Base-by-base conservation (phyloP, 106 monocot genomes). In the Xerophyta viscosa region DNA sequence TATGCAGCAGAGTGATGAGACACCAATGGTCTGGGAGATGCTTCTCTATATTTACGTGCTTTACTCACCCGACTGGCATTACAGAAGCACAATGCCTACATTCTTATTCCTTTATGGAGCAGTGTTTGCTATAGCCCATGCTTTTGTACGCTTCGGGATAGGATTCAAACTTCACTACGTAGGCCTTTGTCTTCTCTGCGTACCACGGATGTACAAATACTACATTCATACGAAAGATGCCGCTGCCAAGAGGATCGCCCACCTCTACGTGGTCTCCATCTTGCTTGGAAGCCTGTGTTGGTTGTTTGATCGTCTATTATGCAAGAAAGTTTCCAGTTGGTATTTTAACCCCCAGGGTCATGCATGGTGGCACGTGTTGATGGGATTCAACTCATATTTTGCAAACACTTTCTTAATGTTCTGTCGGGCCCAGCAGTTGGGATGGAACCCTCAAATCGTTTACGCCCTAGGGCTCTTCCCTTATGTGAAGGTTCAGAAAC, bases 11-110 rank as follows among this genome's bases (percentile, higher is more conserved):
- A 77, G 84, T 26, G 84, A 90, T 60, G 90, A 90, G 61, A 84
- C 90, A 27, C 90, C 90, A 46, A 84, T 90, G 84, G 77, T 90
- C 10, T 90, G 90, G 90, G 90, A 90, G 57, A 77, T 90, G 67
- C 80, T 90, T 20, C 70, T 90, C 1, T 90, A 90, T 54, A 59
- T 90, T 3, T 90, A 90, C 13, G 90, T 90, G 0, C 73, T 90
- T 4, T 90, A 90, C 62, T 84, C 90, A 6, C 84, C 90, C 0
- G 90, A 90, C 43, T 90, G 84, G 90, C 84, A 84, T 60, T 90
- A 90, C 41, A 48, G 72, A 41, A 78, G 84, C 50, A 91, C 85
- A 3, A 85, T 91, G 91, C 91, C 91, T 0, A 91, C 75, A 29
- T 91, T 91, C 47, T 62, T 91, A 36, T 81, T 85, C 45, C 52